Evolutionary conservation across 768 basidiomycete genomes (phyloP), one percentile per base, ranked within the genome.

Genomic region (Trametes cingulata): DNA sequence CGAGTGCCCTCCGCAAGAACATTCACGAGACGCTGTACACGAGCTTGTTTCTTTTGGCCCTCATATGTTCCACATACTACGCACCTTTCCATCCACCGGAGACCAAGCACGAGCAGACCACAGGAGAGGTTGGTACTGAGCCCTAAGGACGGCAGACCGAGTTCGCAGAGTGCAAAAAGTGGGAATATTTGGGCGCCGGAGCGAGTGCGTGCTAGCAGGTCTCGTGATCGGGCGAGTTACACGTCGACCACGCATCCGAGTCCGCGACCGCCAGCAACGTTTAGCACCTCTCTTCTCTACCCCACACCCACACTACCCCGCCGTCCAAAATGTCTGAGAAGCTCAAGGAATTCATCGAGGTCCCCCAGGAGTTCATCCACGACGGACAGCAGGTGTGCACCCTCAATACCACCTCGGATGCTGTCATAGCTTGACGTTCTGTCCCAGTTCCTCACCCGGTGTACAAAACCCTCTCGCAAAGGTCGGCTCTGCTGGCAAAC

Each of bases 381-480:
- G 97, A 99, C 67, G 96, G 96, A 58, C 91, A 90, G 68, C 93
- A 95, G 82, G 96, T 93, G 41, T 59, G 84, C 76, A 45, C 51
- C 45, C 15, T 25, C n/a, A n/a, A 5, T 42, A 24, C 17, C 27
- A 6, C 22, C 42, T 10, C 24, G 25, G 41, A 27, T 13, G 15
- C 25, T 22, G 17, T 22, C n/a, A 37, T 3, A 14, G 52, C 12
- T 53, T 33, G 40, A 22, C 42, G 20, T 36, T 49, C 37, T 35
- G 59, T 48, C 67, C 71, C 66, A 98, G 97, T 98, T 99, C 80
- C 78, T 99, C 64, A 91, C 88, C 68, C 88, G 95, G 72, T 99
- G 97, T 83, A 96, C 95, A 59, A 99, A 99, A 79, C 97, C 97
- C 61, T 93, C 93, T 52, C 85, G 90, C 74, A 93, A 93, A 80